These are phyloP conservation scores for Fragaria nilgerrensis DNA, from an alignment of 306 rosid genomes.

Conservation along the genomic window DNA sequence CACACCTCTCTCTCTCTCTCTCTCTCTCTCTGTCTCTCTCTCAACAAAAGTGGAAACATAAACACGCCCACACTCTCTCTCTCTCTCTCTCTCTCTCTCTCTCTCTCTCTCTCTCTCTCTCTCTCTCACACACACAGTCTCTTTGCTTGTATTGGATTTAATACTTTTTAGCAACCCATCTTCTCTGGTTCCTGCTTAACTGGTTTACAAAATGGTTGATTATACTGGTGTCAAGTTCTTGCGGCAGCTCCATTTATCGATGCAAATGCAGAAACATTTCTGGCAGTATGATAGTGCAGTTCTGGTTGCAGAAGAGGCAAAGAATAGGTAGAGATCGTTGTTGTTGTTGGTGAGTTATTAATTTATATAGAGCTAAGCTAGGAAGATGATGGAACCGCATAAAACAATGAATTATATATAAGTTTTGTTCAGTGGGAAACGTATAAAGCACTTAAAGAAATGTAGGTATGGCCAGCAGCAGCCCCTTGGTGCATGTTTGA, in stretches of 20 bases:
- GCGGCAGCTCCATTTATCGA: background rate
- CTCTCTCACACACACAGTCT: too few species aligned
- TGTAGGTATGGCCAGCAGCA: slow-evolving; percentile 23
- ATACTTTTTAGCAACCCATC: background rate
- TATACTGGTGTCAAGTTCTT: background rate
- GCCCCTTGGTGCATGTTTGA: slow-evolving; percentile 23
- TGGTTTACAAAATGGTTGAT: background rate
- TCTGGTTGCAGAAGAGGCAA: background rate
- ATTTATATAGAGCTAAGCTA: background rate
- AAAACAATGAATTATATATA: slow-evolving; percentile 12
- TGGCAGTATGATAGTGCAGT: background rate
- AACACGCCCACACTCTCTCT: background rate
- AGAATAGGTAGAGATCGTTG: background rate
- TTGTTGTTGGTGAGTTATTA: background rate
- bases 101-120: too few species aligned
- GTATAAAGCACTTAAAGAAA: slow-evolving; percentile 28
- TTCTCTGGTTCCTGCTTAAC: background rate
- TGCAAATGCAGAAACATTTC: background rate
- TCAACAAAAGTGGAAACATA: background rate
- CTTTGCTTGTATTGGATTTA: too few species aligned
- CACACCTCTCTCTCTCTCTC: too few species aligned
- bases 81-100: too few species aligned
- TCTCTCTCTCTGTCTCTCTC: too few species aligned
- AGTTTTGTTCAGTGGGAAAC: background rate
- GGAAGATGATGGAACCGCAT: slow-evolving; percentile 21